Evolutionary conservation across 2,329 filamentous ascomycete genomes (phyloP).

Genomic region (Periconia sp.): DNA sequence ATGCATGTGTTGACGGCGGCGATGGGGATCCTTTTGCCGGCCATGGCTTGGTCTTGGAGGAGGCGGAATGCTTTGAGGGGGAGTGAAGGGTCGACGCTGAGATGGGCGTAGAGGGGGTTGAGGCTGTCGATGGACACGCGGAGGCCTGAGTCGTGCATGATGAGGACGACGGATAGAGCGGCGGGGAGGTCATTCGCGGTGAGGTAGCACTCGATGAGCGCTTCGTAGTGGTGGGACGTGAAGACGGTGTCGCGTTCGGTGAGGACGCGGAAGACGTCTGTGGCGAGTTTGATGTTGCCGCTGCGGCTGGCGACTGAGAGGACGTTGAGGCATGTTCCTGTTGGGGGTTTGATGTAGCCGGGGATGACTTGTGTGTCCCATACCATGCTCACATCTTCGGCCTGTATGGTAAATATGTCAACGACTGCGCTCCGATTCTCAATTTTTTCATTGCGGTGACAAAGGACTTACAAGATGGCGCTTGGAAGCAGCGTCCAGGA

Average conservation of each 20-base stretch:
- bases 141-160: conserved; percentile 69
- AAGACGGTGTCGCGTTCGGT: conserved; percentile 61
- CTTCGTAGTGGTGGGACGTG: conserved; percentile 73
- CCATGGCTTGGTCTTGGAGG: conserved; percentile 58
- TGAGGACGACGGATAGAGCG: conserved; percentile 69
- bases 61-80: conserved; percentile 57
- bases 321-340: conserved; percentile 67
- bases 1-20: conserved; percentile 56
- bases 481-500: conserved; percentile 75
- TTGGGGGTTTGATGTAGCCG: conserved; percentile 62
- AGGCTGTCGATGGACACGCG: conserved; percentile 62
- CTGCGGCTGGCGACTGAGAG: conserved; percentile 71
- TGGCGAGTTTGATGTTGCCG: conserved; percentile 69
- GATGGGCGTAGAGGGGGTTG: conserved; percentile 60
- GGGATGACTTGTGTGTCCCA: conserved; percentile 70
- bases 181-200: conserved; percentile 61
- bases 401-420: conserved; percentile 41
- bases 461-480: conserved; percentile 55
- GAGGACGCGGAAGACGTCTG: conserved; percentile 69
- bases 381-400: conserved; percentile 65
- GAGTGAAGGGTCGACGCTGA: conserved; percentile 54
- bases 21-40: conserved; percentile 54
- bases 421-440: background rate
- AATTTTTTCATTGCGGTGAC: background rate
- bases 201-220: conserved; percentile 72